These are phyloP conservation scores for Brassica rapa DNA, from an alignment of 345 rosid genomes.

Conservation along the genomic window DNA sequence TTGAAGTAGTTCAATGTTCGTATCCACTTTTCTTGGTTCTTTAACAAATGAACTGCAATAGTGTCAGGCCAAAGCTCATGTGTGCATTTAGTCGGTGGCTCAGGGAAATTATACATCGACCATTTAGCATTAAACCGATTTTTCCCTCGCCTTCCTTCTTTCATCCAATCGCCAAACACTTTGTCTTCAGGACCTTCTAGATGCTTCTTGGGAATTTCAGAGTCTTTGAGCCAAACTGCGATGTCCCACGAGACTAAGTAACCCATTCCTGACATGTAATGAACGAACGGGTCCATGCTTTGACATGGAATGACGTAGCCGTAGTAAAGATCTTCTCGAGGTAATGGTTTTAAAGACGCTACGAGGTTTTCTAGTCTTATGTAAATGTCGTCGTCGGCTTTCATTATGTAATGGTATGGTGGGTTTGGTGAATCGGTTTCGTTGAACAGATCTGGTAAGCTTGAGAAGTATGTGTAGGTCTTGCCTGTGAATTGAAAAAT, in stretches of 20 bases:
- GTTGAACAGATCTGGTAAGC: slow-evolving; percentile 62
- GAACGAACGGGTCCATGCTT: slow-evolving; percentile 83
- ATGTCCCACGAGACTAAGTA: slow-evolving; percentile 87
- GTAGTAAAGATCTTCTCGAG: slow-evolving; percentile 77
- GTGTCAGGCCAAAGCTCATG: slow-evolving; percentile 86
- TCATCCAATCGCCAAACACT: slow-evolving; percentile 73
- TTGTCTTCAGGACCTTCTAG: slow-evolving; percentile 75
- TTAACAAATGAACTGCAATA: slow-evolving; percentile 72
- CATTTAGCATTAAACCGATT: slow-evolving; percentile 79
- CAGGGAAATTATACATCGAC: slow-evolving; percentile 80
- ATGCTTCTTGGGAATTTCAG: slow-evolving; percentile 68
- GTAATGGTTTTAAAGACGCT: slow-evolving; percentile 62
- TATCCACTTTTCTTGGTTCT: slow-evolving; percentile 82
- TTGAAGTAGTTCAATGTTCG: slow-evolving; percentile 65
- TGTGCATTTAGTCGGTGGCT: slow-evolving; percentile 59
- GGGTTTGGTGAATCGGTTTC: slow-evolving; percentile 44
- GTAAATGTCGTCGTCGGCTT: slow-evolving; percentile 76
- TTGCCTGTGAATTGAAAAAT: slow-evolving; percentile 51
- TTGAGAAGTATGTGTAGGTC: slow-evolving; percentile 76
- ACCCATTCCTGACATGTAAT: slow-evolving; percentile 94
- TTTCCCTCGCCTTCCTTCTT: slow-evolving; percentile 64
- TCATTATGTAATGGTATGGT: slow-evolving; percentile 88
- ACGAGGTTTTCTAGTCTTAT: slow-evolving; percentile 56
- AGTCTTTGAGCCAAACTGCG: slow-evolving; percentile 77
- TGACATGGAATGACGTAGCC: slow-evolving; percentile 84